Conservation (phyloP, 1,139 yeast species). For the Scheffersomyces titani region DNA sequence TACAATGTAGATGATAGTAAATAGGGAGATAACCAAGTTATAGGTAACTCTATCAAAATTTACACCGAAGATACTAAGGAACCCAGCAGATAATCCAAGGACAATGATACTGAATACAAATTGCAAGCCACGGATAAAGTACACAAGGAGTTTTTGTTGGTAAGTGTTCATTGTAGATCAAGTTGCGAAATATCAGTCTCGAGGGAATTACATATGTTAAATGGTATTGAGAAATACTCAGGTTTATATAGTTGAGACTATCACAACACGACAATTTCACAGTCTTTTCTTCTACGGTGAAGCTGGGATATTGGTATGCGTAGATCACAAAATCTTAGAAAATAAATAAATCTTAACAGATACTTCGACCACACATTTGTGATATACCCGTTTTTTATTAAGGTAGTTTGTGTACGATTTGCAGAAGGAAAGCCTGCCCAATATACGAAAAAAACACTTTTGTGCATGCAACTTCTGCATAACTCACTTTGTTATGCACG, state of each 20-base stretch:
- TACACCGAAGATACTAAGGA: conserved; percentile 11
- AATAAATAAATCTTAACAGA: neutral
- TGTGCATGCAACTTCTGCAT: neutral
- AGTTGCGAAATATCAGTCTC: neutral
- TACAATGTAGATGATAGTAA: conserved; percentile 21
- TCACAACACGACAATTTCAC: neutral
- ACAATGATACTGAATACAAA: conserved; percentile 22
- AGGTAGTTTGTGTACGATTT: neutral
- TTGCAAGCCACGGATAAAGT: conserved; percentile 14
- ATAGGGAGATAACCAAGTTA: conserved; percentile 21
- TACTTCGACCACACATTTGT: neutral
- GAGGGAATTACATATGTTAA: too few relatives aligned
- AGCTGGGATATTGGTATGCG: neutral
- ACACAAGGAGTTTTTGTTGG: neutral
- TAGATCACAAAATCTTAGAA: neutral
- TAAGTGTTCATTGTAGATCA: neutral
- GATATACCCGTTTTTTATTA: neutral
- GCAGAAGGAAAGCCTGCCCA: neutral
- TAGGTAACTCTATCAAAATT: conserved; percentile 16
- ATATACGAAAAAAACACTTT: neutral
- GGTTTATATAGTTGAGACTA: neutral
- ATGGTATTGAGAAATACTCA: neutral
- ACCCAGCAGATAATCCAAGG: conserved; percentile 28
- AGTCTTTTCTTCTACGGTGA: neutral
- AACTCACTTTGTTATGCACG: neutral